Evolutionary conservation across 2,329 filamentous ascomycete species (phyloP).

Genomic region (Raffaelea ambrosiae): DNA sequence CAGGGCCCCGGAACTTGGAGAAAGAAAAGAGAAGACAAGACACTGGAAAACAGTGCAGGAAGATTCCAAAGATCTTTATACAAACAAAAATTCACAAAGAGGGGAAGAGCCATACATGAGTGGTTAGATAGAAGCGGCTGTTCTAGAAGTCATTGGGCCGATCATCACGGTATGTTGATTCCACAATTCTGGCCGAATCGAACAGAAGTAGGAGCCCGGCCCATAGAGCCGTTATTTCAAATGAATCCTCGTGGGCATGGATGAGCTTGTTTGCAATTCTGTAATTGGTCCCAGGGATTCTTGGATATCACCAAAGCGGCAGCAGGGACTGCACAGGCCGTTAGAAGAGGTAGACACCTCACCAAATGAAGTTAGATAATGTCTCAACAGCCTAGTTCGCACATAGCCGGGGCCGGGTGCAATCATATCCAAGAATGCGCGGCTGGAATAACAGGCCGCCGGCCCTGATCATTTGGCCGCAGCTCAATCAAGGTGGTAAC

Average conservation of each 20-base stretch:
- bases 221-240: too few species aligned
- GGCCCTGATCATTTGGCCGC: too few species aligned
- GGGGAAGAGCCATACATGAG: not conserved
- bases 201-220: too few species aligned
- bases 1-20: constrained; percentile 5
- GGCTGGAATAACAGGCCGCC: too few species aligned
- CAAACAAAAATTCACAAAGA: not conserved
- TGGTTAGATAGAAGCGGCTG: not conserved
- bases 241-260: too few species aligned
- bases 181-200: too few species aligned
- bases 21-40: constrained; percentile 1
- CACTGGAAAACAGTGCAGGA: not conserved
- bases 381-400: constrained; percentile 5
- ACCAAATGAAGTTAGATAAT: constrained; percentile 6
- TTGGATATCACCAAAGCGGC: too few species aligned
- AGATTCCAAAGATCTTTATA: constrained; percentile 1
- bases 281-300: too few species aligned
- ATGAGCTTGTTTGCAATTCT: too few species aligned
- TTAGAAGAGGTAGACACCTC: not conserved
- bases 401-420: constrained; percentile 6
- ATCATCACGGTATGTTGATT: constrained; percentile 4
- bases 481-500: too few species aligned
- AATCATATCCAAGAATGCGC: constrained; percentile 1
- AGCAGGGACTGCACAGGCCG: too few species aligned
- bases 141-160: constrained; percentile 3